A percentile compares a stretch with the other conserved stretches of the same genome.
These are phyloP conservation scores for Prunus mongolica DNA, from an alignment of 306 rosid species.

Conservation along the genomic window DNA sequence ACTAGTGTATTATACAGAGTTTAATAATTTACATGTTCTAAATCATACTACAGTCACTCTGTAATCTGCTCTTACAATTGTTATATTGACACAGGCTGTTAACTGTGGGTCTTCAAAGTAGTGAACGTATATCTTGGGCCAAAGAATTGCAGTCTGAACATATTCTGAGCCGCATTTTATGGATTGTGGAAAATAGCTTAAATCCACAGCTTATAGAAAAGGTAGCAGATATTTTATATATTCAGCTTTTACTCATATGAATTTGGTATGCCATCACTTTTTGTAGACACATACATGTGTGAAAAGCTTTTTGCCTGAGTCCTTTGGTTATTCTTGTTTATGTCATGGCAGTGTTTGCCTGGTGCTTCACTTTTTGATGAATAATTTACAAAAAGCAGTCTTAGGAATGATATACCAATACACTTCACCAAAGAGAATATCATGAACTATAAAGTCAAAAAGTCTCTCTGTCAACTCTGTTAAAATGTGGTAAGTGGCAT, in stretches of 20 bases:
- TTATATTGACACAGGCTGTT: constrained; percentile 50
- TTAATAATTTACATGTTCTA: neutral
- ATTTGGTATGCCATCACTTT: neutral
- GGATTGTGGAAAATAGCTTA: constrained; percentile 85
- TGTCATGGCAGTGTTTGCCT: neutral
- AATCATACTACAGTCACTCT: constrained; percentile 6
- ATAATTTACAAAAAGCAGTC: neutral
- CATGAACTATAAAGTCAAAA: neutral
- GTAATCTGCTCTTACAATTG: constrained; percentile 14
- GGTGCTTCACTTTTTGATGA: neutral
- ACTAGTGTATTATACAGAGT: neutral
- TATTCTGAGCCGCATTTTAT: constrained; percentile 53
- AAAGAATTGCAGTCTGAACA: constrained; percentile 65
- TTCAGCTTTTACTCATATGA: constrained; percentile 1
- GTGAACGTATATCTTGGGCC: constrained; percentile 55
- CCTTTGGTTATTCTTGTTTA: neutral
- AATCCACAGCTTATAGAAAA: constrained; percentile 78
- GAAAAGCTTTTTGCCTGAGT: neutral
- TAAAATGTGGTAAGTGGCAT: neutral
- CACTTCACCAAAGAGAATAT: neutral
- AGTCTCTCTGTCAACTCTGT: neutral
- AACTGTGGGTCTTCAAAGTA: constrained; percentile 61
- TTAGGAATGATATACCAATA: neutral
- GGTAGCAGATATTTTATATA: constrained; percentile 39
- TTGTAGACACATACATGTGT: neutral